phyloP scores from a whole-genome alignment of 192 early-diverging fungal genomes.

The Linnemannia hyalina region DNA sequence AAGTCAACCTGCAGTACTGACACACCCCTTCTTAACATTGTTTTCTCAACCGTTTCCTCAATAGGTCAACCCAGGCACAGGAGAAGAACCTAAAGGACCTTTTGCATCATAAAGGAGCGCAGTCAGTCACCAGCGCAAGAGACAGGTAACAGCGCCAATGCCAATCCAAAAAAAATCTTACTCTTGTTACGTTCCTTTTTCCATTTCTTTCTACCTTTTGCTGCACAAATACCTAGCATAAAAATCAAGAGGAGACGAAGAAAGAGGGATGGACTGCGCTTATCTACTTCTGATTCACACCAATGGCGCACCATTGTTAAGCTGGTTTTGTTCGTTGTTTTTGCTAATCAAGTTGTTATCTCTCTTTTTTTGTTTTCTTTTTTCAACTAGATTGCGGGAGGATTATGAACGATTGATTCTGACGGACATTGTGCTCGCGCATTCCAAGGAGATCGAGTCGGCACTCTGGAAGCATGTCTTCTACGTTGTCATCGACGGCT shows the following conservation, averaged over 20 bases:
- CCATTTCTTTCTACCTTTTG: background rate
- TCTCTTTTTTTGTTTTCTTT: background rate
- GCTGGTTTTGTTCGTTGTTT: background rate
- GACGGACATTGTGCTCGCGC: slow-evolving; percentile 58
- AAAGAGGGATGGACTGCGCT: background rate
- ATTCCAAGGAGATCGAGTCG: slow-evolving; percentile 62
- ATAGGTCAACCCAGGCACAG: slow-evolving; percentile 49
- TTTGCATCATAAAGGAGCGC: slow-evolving; percentile 45
- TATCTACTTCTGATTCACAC: slow-evolving; percentile 16
- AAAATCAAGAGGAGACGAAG: background rate
- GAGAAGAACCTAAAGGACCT: slow-evolving; percentile 43
- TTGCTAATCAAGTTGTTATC: background rate
- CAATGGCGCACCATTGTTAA: background rate
- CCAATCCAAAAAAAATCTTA: background rate
- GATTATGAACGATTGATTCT: slow-evolving; percentile 61
- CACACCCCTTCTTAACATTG: background rate
- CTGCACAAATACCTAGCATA: background rate
- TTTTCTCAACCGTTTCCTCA: background rate
- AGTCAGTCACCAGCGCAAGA: slow-evolving; percentile 47
- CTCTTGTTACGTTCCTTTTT: background rate
- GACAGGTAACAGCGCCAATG: slow-evolving; percentile 34
- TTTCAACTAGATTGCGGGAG: slow-evolving; percentile 55
- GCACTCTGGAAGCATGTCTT: slow-evolving; percentile 65
- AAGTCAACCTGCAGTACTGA: background rate
- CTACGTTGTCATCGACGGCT: slow-evolving; percentile 66